These are phyloP conservation scores for Coemansia aciculifera DNA, from an alignment of 192 early-diverging fungal genomes.

Conservation along the genomic window DNA sequence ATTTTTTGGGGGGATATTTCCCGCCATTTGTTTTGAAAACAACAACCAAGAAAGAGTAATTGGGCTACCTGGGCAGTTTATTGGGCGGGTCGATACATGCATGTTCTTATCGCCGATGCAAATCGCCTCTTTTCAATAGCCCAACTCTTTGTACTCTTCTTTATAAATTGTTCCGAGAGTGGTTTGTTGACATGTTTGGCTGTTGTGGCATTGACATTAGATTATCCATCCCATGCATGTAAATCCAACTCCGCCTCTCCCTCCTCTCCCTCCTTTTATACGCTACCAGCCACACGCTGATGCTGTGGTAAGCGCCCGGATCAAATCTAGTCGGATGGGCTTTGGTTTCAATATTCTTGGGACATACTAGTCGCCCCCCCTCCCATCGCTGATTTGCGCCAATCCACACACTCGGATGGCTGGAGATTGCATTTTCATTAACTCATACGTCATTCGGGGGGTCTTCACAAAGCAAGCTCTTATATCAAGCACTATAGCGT, in stretches of 20 bases:
- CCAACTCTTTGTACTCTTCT: background rate
- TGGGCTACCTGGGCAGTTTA: background rate
- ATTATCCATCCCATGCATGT: background rate
- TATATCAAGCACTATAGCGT: background rate
- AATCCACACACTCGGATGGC: background rate
- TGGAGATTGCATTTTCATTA: background rate
- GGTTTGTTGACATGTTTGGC: slow-evolving; percentile 6
- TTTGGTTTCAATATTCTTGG: background rate
- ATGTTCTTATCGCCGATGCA: slow-evolving; percentile 9
- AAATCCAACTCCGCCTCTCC: slow-evolving; percentile 9
- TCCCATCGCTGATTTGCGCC: background rate
- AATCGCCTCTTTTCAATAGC: background rate
- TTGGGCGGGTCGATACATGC: background rate
- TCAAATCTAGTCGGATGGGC: background rate
- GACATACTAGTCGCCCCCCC: background rate
- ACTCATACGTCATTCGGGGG: background rate
- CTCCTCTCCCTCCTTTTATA: background rate
- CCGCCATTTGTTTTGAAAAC: slow-evolving; percentile 5
- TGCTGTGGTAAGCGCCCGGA: background rate
- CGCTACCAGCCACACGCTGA: background rate
- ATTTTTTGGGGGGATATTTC: background rate
- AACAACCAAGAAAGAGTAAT: background rate
- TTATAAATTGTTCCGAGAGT: background rate
- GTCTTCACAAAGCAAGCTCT: background rate
- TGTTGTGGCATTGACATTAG: background rate